Evolutionary conservation across 2,329 filamentous ascomycete genomes (phyloP).

Genomic region (Trichoderma semiorbis): DNA sequence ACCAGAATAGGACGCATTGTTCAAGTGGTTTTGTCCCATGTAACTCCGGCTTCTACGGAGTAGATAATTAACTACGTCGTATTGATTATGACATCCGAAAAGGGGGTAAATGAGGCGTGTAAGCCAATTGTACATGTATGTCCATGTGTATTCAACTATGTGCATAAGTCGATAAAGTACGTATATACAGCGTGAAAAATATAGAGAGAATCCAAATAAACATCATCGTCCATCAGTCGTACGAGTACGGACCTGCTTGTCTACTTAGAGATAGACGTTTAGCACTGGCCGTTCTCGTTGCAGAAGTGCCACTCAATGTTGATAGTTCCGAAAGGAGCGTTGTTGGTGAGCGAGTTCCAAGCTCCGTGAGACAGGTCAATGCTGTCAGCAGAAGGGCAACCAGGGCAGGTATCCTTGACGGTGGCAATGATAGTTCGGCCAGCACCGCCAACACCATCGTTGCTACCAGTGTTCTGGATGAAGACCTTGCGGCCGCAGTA

Average conservation of each 20-base stretch:
- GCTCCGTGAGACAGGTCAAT: constrained; percentile 15
- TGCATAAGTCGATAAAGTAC: background rate
- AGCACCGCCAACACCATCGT: constrained; percentile 11
- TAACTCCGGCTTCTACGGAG: background rate
- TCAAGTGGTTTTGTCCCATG: background rate
- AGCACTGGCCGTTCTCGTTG: constrained; percentile 17
- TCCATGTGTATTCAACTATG: constrained; percentile 4
- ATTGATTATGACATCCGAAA: background rate
- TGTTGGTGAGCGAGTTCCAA: constrained; percentile 10
- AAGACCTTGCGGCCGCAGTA: constrained; percentile 19
- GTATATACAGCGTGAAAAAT: constrained; percentile 2
- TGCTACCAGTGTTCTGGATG: constrained; percentile 15
- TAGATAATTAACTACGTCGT: background rate
- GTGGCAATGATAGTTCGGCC: constrained; percentile 1
- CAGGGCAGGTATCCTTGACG: constrained; percentile 15
- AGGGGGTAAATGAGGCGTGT: background rate
- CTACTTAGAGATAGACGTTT: background rate
- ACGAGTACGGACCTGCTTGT: background rate
- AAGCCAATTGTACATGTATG: background rate
- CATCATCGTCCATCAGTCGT: background rate
- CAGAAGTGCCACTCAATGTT: constrained; percentile 20
- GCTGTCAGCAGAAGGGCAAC: constrained; percentile 12
- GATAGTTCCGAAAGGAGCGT: constrained; percentile 8
- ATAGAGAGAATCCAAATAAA: background rate
- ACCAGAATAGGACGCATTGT: background rate